These are phyloP conservation scores for Chondrus crispus DNA, from an alignment of 23 red algal genomes.

Conservation along the genomic window DNA sequence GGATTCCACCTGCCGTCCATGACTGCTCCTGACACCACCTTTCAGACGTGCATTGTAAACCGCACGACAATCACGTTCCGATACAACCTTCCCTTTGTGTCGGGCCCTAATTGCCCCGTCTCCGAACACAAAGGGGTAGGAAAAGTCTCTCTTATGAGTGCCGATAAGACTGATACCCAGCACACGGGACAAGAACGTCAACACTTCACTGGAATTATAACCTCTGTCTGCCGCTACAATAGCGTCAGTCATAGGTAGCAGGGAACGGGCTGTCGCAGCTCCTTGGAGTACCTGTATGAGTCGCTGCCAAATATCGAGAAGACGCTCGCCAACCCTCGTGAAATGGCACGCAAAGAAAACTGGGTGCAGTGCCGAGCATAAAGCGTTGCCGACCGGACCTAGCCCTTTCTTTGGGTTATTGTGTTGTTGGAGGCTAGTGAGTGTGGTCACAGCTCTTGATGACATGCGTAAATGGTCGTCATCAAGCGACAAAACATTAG, in stretches of 20 bases:
- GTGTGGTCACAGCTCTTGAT: background rate
- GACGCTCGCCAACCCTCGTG: background rate
- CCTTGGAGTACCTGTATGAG: background rate
- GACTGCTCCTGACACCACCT: background rate
- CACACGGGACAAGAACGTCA: background rate
- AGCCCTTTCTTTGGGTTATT: background rate
- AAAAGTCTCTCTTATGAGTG: background rate
- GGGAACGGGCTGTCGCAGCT: background rate
- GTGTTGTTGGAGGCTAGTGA: background rate
- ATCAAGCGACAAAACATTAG: background rate
- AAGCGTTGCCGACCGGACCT: background rate
- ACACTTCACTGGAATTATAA: background rate
- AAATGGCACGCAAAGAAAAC: background rate
- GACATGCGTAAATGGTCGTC: background rate
- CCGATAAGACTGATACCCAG: background rate
- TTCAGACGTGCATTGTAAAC: background rate
- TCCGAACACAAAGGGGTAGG: constrained; percentile 12
- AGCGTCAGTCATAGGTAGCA: background rate
- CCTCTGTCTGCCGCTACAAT: constrained; percentile 1
- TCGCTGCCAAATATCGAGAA: background rate
- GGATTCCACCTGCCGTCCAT: background rate
- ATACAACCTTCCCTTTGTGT: background rate
- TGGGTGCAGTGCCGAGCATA: background rate
- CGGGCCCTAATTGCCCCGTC: background rate
- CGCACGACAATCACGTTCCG: background rate